Base-by-base conservation (phyloP, 306 rosid species). In the Vigna reflexopilosa region DNA sequence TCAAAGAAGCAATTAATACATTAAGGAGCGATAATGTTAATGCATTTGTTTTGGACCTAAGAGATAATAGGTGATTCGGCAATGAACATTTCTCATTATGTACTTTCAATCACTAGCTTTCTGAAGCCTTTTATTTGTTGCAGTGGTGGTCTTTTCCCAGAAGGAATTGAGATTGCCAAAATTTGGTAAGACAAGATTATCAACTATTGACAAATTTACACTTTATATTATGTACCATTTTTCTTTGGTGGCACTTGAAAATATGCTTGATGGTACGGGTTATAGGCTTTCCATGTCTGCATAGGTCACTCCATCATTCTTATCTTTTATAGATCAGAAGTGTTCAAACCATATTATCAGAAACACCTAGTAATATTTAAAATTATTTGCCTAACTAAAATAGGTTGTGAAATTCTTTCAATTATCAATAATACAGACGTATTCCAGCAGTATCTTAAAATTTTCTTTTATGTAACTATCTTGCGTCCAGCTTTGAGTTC, bases 91-190 rank as follows among this genome's bases (percentile, higher is more conserved):
- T 81, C 70, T 75, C 77, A 30, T 48, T 83, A 71, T 54, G 49
- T 56, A 38, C 62, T 83, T 79, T 80, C 76, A 6, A 77, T 71
- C 67, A 76, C 82, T 77, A 17, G 77, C 78, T 65, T 83, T 89
- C 90, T 89, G 87, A 87, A 77, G 80, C 71, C 71, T 67, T 77
- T 70, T 77, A 40, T 87, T 91, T 86, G 85, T 79, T 86, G 90
- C 98, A 95, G 99, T 62, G 99, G 99, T 69, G 99, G 99, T 71
- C 96, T 93, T 78, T 95, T 95, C 81, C 99, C 99, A 0, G 98
- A 95, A 87, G 99, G 98, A 86, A 92, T 93, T 70, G 97, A 93
- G 93, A 93, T 85, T 85, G 99, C 99, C 55, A 95, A 95, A 84
- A 80, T 95, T 61, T 95, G 99, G 99, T 95, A 83, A 93, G 94